Percentiles rank a stretch among this genome's conserved stretches.
phyloP scores from a whole-genome alignment of 345 rosid genomes.

The Hevea brasiliensis region DNA sequence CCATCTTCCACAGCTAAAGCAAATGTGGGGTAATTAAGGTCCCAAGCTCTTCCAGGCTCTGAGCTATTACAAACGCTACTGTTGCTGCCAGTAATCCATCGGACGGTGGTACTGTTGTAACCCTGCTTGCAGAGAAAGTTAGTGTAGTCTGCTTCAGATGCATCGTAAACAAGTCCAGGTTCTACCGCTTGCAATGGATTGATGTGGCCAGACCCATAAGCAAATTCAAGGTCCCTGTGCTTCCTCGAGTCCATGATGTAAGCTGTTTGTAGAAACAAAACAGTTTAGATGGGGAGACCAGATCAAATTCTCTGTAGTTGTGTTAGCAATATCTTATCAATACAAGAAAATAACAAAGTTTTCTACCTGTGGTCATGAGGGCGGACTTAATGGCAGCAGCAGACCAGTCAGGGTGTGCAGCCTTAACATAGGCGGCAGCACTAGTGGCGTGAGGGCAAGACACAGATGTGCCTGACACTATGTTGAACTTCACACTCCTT shows the following conservation, averaged over 20 bases:
- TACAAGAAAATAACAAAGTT: too few relatives aligned
- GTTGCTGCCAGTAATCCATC: conserved; percentile 32
- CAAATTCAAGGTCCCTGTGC: conserved; percentile 31
- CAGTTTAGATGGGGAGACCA: too few relatives aligned
- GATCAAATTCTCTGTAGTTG: too few relatives aligned
- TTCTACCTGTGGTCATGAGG: conserved; percentile 23
- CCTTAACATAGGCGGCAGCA: conserved; percentile 27
- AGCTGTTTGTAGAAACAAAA: neutral
- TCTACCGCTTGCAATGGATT: conserved; percentile 20
- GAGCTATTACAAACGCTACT: conserved; percentile 27
- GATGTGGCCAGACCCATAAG: too few relatives aligned
- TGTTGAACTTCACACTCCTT: conserved; percentile 9
- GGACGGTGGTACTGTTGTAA: conserved; percentile 29
- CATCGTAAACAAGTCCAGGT: too few relatives aligned
- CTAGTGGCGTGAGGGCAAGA: conserved; percentile 25
- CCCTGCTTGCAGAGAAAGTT: conserved; percentile 52
- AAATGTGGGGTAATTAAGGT: conserved; percentile 46
- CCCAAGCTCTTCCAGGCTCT: conserved; percentile 37
- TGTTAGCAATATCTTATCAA: too few relatives aligned
- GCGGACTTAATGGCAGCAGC: conserved; percentile 20
- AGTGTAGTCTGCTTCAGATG: too few relatives aligned
- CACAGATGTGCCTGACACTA: conserved; percentile 30
- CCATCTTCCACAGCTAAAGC: conserved; percentile 36
- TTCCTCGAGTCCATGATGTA: conserved; percentile 33
- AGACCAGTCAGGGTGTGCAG: conserved; percentile 22